These are phyloP conservation scores for Botrytis galanthina DNA, from an alignment of 2,329 filamentous ascomycete species.

Conservation along the genomic window DNA sequence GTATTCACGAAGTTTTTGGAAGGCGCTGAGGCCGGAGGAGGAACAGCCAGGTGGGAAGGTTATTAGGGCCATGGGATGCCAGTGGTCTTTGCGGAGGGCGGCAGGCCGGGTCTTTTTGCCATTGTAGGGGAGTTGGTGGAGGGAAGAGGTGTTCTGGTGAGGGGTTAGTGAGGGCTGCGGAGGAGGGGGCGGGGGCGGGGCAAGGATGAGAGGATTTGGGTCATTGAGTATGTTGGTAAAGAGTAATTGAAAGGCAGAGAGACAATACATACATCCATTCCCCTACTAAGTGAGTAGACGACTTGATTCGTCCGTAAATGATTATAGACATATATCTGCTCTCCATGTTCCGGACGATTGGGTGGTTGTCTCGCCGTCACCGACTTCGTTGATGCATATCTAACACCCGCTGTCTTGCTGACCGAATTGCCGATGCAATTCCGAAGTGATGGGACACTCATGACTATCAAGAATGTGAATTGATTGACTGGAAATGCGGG, in stretches of 20 bases:
- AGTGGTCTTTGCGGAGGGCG: constrained; percentile 66
- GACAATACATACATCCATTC: constrained; percentile 36
- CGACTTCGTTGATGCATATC: constrained; percentile 24
- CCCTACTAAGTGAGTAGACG: constrained; percentile 42
- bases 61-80: constrained; percentile 60
- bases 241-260: background rate
- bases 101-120: constrained; percentile 65
- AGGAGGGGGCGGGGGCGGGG: background rate
- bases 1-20: constrained; percentile 64
- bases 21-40: constrained; percentile 56
- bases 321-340: constrained; percentile 42
- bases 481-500: background rate
- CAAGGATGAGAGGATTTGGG: background rate
- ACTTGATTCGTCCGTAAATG: constrained; percentile 43
- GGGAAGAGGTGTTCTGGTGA: constrained; percentile 45
- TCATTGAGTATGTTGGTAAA: background rate
- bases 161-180: background rate
- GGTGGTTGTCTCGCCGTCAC: constrained; percentile 6
- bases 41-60: constrained; percentile 54
- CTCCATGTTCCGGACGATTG: constrained; percentile 36
- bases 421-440: constrained; percentile 16
- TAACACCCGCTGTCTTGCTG: constrained; percentile 13
- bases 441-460: constrained; percentile 25
- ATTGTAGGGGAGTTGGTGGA: constrained; percentile 61
- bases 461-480: constrained; percentile 22